Base-by-base conservation (phyloP, 2,329 filamentous ascomycete genomes). In the Microdochium nivale region DNA sequence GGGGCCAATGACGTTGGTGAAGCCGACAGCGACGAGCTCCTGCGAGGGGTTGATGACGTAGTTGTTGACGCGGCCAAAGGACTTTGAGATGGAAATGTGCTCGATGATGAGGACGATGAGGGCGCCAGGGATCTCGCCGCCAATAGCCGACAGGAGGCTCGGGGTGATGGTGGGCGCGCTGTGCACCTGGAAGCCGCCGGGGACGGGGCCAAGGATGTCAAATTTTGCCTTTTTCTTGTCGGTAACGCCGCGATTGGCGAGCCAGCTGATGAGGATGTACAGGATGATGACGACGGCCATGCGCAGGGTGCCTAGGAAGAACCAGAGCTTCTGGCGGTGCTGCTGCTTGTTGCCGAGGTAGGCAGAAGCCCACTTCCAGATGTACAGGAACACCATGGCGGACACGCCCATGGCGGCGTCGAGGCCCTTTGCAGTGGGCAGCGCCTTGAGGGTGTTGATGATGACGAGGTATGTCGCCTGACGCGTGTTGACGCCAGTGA, bases 51-150 rank as follows among this genome's bases (percentile, higher is more conserved):
- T 85, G 65, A 99, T 96, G 19, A 83, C 86, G 70, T 99, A 99
- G 72, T 96, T 95, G 75, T 96, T 97, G 60, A 96, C 81, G 53
- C 92, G 82, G 9, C 94, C 94, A 59, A 99, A 97, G 0, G 92
- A 96, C 68, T 97, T 99, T 19, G 91, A 90, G 56, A 97, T 96
- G 48, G 92, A 90, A 60, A 97, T 96, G 66, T 97, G 92, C 69
- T 97, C 94, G 55, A 97, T 95, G 35, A 97, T 77, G 52, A 97
- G 77, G n/a, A 99, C 91, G 58, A 97, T 95, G 50, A 96, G 84
- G 1, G 87, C 86, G 9, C 88, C 87, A 0, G 94, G 94, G 3
- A 97, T 47, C 24, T 94, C 78, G 25, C 74, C 73, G 1, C 77
- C 74, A 57, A 91, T 86, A 2, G 81, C 69, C 1, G 70, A 72